Evolutionary conservation across 345 rosid species (phyloP), one percentile per base, ranked within the genome.

Genomic region (Citrus unshiu): DNA sequence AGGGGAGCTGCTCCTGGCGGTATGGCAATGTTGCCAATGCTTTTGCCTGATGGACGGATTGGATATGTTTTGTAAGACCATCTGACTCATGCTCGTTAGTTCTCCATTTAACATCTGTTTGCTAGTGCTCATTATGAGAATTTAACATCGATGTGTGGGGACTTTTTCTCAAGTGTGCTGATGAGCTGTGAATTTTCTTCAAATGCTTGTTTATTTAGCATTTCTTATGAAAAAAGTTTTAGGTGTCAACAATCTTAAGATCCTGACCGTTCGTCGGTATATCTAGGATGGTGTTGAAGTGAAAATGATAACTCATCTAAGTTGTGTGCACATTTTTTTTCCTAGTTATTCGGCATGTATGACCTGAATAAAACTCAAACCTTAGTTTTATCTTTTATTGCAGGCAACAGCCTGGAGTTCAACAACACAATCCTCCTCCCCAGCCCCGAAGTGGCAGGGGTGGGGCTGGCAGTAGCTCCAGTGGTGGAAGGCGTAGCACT

Each of bases 11-110:
- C 87, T 73, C 92, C 94, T 59, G 85, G 93, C 77, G 97, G 97
- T 66, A 94, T 96, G 98, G 88, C 98, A 56, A 96, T 96, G 99
- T 85, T 91, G 95, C 98, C 97, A 32, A 94, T 96, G 91, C 90
- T 96, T 88, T 83, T 96, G 72, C 99, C 98, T 30, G 97, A 96
- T 80, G 99, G 98, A 82, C 90, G 98, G 83, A 87, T 96, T 49
- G 99, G 98, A 87, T 94, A 96, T 60, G 98, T 92, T 78, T 83
- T 94, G 99, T 96, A 81, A 93, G 99, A 81, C 60, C 72, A 75
- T 13, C 71, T 43, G 73, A 54, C 63, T 46, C 64, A 29, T 61
- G 25, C 27, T 75, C 13, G 46, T 30, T 34, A 63, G 56, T 76
- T 74, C 64, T 69, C 29, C 10, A 30, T 16, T 39, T 57, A 24